These are phyloP conservation scores for Chalciporus sp. DNA, from an alignment of 1,284 basidiomycete species.

Conservation along the genomic window DNA sequence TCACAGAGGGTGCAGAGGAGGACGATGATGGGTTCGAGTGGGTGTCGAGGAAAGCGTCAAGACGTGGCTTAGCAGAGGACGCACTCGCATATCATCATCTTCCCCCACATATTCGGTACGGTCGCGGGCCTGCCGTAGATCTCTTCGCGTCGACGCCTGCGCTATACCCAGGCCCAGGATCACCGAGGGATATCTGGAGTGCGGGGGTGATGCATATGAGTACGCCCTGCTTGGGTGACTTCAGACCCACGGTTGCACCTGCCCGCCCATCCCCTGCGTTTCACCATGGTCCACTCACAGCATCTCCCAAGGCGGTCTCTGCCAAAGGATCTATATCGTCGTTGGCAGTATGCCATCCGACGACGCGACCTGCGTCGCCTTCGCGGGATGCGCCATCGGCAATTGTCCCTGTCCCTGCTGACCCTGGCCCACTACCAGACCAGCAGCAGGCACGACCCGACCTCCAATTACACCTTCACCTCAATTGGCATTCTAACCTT, in stretches of 20 bases:
- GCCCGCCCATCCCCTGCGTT: constrained; percentile 39
- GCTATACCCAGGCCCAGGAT: constrained; percentile 37
- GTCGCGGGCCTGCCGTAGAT: constrained; percentile 54
- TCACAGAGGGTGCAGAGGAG: constrained; percentile 48
- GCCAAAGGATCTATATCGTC: constrained; percentile 15
- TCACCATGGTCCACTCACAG: constrained; percentile 42
- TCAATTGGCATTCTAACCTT: constrained; percentile 77
- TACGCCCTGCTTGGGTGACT: constrained; percentile 39
- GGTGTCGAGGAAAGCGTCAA: constrained; percentile 67
- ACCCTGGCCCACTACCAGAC: constrained; percentile 1
- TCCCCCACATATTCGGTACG: constrained; percentile 72
- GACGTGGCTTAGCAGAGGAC: constrained; percentile 52
- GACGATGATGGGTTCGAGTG: constrained; percentile 77
- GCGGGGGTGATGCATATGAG: constrained; percentile 35
- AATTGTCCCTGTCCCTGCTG: background rate
- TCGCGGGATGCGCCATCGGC: constrained; percentile 6
- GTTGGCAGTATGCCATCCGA: constrained; percentile 14
- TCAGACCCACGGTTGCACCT: constrained; percentile 25
- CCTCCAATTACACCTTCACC: constrained; percentile 74
- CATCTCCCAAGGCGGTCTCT: constrained; percentile 34
- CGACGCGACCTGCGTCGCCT: constrained; percentile 14
- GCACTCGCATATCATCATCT: constrained; percentile 65
- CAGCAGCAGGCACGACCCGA: constrained; percentile 52
- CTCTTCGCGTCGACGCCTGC: constrained; percentile 60
- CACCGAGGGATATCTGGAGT: constrained; percentile 53